These are phyloP conservation scores for Pelargonium cotyledonis DNA, from an alignment of 441 rosid species.

Conservation along the genomic window DNA sequence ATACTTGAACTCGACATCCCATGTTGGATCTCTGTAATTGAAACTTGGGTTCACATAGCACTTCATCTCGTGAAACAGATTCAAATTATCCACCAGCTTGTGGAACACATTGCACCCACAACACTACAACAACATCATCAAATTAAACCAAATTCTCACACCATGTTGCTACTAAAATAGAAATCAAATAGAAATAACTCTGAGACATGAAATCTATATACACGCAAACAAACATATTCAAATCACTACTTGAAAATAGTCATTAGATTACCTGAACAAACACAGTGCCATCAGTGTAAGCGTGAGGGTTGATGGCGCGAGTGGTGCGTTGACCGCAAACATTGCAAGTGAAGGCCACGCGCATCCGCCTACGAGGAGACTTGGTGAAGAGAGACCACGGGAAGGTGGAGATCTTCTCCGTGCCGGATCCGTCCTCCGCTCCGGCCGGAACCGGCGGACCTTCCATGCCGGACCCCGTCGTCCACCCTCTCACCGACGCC, in stretches of 20 bases:
- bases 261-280: conserved; percentile 57
- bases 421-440: conserved; percentile 35
- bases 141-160: neutral
- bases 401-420: conserved; percentile 66
- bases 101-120: conserved; percentile 93
- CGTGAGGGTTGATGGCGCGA: conserved; percentile 78
- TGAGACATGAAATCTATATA: no score
- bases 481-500: conserved; percentile 85
- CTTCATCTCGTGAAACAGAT: conserved; percentile 89
- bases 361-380: conserved; percentile 93
- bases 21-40: conserved; percentile 44
- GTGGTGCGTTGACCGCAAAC: conserved; percentile 84
- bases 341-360: conserved; percentile 87
- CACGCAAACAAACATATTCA: no score
- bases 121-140: conserved; percentile 39
- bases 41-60: conserved; percentile 66
- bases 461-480: conserved; percentile 91
- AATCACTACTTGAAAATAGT: no score
- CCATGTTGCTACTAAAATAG: no score
- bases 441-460: conserved; percentile 70
- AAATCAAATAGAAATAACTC: no score
- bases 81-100: conserved; percentile 87
- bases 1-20: conserved; percentile 62
- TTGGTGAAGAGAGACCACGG: conserved; percentile 92
- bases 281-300: conserved; percentile 85